Conservation (phyloP, 2,329 filamentous ascomycete species). For the Ophiocordyceps australis region DNA sequence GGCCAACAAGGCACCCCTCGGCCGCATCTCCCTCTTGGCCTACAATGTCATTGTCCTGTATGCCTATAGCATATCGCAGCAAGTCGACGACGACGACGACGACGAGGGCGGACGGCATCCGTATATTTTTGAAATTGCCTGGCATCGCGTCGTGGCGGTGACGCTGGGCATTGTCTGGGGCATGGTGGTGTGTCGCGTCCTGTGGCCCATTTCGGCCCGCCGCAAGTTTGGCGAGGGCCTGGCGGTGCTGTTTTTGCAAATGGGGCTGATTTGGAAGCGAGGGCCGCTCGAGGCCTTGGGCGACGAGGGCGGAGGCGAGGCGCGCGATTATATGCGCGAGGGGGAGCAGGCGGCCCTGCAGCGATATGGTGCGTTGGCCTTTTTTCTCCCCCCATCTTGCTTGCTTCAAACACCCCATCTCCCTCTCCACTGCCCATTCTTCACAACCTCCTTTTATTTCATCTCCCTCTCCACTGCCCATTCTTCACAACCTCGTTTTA, state of each 20-base stretch:
- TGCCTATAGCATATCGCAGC: conserved; percentile 72
- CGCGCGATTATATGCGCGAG: conserved; percentile 63
- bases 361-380: conserved; percentile 35
- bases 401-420: conserved; percentile 1
- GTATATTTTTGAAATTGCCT: conserved; percentile 71
- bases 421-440: no score
- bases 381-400: no score
- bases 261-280: conserved; percentile 91
- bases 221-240: conserved; percentile 78
- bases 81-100: conserved; percentile 65
- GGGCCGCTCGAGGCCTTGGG: conserved; percentile 66
- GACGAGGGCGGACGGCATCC: conserved; percentile 77
- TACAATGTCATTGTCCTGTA: conserved; percentile 95
- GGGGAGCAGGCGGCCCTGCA: conserved; percentile 77
- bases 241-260: conserved; percentile 79
- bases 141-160: conserved; percentile 76
- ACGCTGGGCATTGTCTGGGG: conserved; percentile 82
- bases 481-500: no score
- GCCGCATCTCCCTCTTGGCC: conserved; percentile 82
- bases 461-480: background rate
- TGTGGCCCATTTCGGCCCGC: conserved; percentile 88
- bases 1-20: conserved; percentile 70
- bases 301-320: conserved; percentile 35
- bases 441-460: no score
- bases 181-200: conserved; percentile 68